A percentile compares a stretch with the other conserved stretches of the same genome.
These are phyloP conservation scores for Kockiozyma suomiensis DNA, from an alignment of 805 yeast species.

Conservation along the genomic window DNA sequence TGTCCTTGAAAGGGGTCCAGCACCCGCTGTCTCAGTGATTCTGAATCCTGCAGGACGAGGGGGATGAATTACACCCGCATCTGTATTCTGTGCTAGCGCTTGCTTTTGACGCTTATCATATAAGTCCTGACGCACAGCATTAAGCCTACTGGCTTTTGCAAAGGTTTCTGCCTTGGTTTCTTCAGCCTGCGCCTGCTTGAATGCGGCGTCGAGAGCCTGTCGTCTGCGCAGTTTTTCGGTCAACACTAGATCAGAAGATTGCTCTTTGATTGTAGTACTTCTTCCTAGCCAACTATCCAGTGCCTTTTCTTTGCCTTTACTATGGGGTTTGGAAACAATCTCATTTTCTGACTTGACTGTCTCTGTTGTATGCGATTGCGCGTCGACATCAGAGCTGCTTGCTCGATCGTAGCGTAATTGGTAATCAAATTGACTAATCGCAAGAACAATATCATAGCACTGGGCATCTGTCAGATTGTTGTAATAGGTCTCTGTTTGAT, in stretches of 20 bases:
- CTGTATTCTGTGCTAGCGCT: slow-evolving; percentile 18
- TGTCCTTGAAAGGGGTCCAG: slow-evolving; percentile 37
- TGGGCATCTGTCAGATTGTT: slow-evolving; percentile 73
- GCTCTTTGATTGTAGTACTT: slow-evolving; percentile 12
- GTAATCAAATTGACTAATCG: slow-evolving; percentile 17
- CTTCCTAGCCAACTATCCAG: slow-evolving; percentile 26
- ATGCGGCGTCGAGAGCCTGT: slow-evolving; percentile 7
- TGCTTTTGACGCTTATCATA: slow-evolving; percentile 32
- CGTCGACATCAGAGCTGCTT: not conserved
- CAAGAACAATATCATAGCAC: slow-evolving; percentile 56
- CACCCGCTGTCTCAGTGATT: slow-evolving; percentile 34
- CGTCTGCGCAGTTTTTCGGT: not conserved
- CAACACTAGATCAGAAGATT: slow-evolving; percentile 11
- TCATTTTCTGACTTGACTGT: not conserved
- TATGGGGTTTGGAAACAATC: not conserved
- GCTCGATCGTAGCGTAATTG: not conserved
- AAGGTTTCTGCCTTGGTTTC: slow-evolving; percentile 4
- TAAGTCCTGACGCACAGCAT: slow-evolving; percentile 30
- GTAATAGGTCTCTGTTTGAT: slow-evolving; percentile 57
- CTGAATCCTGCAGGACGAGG: slow-evolving; percentile 56
- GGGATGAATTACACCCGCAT: slow-evolving; percentile 46
- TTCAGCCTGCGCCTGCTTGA: slow-evolving; percentile 9
- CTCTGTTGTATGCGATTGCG: not conserved
- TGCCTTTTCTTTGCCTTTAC: slow-evolving; percentile 1
- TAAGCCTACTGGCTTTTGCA: slow-evolving; percentile 15